Evolutionary conservation across 768 basidiomycete species (phyloP).

Genomic region (Lactarius sanguifluus): DNA sequence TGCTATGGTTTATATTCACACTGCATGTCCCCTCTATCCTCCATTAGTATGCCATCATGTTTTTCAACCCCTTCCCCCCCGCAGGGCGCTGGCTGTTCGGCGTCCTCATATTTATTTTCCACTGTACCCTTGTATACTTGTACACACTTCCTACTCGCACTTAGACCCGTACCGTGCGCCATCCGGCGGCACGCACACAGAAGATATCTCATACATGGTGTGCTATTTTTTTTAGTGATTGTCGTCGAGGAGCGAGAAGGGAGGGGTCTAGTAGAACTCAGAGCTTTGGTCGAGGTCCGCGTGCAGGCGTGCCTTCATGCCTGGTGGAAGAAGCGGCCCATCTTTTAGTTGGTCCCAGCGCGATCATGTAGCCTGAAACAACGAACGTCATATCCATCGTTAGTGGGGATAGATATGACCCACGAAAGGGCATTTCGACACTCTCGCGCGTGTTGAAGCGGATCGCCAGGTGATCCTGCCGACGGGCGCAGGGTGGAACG

Average conservation of each 20-base stretch:
- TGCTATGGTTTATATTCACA: conserved; percentile 13
- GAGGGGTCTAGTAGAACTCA: conserved; percentile 54
- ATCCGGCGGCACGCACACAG: not conserved
- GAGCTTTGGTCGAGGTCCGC: conserved; percentile 87
- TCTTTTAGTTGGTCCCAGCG: conserved; percentile 38
- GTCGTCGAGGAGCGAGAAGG: not conserved
- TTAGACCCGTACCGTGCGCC: not conserved
- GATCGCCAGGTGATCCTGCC: conserved; percentile 87
- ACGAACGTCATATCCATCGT: not conserved
- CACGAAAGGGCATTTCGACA: conserved; percentile 98
- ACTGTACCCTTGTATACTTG: too few relatives aligned
- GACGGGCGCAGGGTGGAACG: conserved; percentile 30
- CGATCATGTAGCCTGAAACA: conserved; percentile 44
- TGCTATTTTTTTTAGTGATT: not conserved
- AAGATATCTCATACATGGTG: not conserved
- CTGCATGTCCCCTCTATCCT: not conserved
- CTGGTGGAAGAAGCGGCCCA: conserved; percentile 78
- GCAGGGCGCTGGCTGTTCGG: not conserved
- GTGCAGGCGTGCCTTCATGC: conserved; percentile 84
- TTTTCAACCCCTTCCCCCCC: not conserved
- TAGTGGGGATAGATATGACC: conserved; percentile 36
- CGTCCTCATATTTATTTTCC: not conserved
- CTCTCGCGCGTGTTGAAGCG: conserved; percentile 82
- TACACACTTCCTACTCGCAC: not conserved
- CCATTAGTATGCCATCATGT: too few relatives aligned